These are phyloP conservation scores for Auricularia auricula-judae DNA, from an alignment of 768 basidiomycete genomes.

Conservation along the genomic window DNA sequence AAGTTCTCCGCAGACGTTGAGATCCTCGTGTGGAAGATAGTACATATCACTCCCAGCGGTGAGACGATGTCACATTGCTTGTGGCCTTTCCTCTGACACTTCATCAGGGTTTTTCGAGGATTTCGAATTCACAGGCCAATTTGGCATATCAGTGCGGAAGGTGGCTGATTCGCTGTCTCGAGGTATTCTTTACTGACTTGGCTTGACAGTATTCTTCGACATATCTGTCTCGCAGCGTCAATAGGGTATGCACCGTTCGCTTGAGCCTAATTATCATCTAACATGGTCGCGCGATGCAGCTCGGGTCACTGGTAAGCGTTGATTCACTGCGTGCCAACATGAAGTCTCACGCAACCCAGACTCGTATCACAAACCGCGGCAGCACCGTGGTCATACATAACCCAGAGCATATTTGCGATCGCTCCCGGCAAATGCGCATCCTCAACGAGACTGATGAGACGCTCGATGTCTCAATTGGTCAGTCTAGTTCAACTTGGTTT, in stretches of 20 bases:
- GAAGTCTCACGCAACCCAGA: background rate
- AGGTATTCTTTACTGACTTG: too few relatives aligned
- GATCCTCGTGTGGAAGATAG: background rate
- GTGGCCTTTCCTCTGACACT: too few relatives aligned
- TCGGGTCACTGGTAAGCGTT: background rate
- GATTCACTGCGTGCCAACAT: background rate
- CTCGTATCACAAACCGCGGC: background rate
- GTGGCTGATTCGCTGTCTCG: background rate
- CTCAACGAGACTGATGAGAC: background rate
- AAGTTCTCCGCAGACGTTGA: background rate
- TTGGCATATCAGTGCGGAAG: background rate
- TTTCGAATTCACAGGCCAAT: background rate
- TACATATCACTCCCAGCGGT: background rate
- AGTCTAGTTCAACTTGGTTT: background rate
- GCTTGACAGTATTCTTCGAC: background rate
- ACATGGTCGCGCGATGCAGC: background rate
- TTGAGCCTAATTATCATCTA: background rate
- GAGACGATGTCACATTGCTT: background rate
- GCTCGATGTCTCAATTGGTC: background rate
- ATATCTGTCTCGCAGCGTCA: background rate
- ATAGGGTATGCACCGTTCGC: background rate
- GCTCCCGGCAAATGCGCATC: background rate
- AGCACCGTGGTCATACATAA: background rate
- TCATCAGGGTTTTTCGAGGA: background rate
- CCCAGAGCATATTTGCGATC: background rate